Percentiles rank a stretch among this genome's conserved stretches.
Evolutionary conservation across 495 filamentous ascomycete species (phyloP).

Genomic region (Xylaria acuta): DNA sequence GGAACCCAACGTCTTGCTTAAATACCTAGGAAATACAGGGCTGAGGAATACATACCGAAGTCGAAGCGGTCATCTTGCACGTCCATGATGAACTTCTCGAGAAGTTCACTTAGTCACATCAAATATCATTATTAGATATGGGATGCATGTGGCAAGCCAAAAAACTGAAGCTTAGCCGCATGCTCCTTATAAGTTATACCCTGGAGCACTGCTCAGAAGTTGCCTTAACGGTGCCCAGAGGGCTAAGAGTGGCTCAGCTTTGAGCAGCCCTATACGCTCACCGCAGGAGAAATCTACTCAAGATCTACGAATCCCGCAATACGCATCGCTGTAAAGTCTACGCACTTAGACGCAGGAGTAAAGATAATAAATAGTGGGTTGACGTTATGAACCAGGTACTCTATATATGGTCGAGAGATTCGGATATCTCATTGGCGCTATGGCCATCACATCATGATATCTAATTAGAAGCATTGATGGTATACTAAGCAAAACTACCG

Average conservation of each 20-base stretch:
- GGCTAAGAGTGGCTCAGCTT: slow-evolving; percentile 11
- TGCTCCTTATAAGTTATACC: slow-evolving; percentile 9
- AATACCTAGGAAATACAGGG: neutral
- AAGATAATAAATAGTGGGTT: neutral
- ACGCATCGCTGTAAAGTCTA: neutral
- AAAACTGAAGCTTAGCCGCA: too few relatives aligned
- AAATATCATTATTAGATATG: neutral
- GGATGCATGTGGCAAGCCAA: neutral
- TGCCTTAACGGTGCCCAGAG: neutral
- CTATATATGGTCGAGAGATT: neutral
- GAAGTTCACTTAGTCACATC: neutral
- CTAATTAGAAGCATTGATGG: neutral
- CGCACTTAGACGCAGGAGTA: neutral
- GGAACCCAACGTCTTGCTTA: neutral
- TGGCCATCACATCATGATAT: neutral
- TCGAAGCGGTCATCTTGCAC: slow-evolving; percentile 5
- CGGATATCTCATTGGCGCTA: neutral
- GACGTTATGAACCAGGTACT: neutral
- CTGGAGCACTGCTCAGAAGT: neutral
- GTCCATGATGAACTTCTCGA: slow-evolving; percentile 4
- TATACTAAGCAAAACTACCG: neutral
- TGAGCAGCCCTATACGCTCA: slow-evolving; percentile 15
- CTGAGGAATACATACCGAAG: neutral
- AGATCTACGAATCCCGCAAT: slow-evolving; percentile 13
- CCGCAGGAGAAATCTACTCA: neutral